Percentiles rank a stretch among this genome's conserved stretches.
Evolutionary conservation across 2,329 filamentous ascomycete genomes (phyloP).

Genomic region (Talaromyces rugulosus): DNA sequence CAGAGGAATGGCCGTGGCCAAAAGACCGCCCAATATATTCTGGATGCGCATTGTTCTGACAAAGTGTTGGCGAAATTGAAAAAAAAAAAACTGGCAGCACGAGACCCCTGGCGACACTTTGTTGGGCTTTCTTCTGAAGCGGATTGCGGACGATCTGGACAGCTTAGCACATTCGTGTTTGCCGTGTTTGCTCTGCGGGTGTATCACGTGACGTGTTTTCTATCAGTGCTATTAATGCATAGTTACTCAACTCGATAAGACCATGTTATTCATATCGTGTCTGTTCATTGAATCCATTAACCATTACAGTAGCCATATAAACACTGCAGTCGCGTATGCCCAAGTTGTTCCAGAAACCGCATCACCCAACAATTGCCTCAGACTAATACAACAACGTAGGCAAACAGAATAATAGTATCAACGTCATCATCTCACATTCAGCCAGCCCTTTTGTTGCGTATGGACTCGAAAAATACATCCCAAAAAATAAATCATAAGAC

Average conservation of each 20-base stretch:
- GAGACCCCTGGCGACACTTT: background rate
- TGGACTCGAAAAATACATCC: background rate
- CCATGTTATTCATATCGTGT: background rate
- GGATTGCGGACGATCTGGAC: conserved; percentile 9
- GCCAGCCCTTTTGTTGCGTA: background rate
- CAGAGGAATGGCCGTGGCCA: conserved; percentile 66
- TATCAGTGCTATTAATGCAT: no score
- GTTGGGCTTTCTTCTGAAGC: conserved; percentile 13
- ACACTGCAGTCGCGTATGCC: background rate
- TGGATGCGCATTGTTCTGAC: conserved; percentile 58
- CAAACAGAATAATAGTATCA: background rate
- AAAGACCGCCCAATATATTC: conserved; percentile 59
- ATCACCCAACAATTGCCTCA: background rate
- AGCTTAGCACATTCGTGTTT: conserved; percentile 12
- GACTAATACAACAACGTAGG: background rate
- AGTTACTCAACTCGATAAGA: background rate
- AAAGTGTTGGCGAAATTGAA: background rate
- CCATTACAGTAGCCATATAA: background rate
- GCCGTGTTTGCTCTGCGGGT: conserved; percentile 6
- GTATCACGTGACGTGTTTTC: background rate
- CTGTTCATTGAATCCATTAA: background rate
- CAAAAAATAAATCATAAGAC: background rate
- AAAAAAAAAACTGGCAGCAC: background rate
- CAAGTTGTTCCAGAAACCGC: background rate
- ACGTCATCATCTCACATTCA: background rate